Conservation (phyloP, 1,284 basidiomycete genomes). For the Trichosporon ovoides region DNA sequence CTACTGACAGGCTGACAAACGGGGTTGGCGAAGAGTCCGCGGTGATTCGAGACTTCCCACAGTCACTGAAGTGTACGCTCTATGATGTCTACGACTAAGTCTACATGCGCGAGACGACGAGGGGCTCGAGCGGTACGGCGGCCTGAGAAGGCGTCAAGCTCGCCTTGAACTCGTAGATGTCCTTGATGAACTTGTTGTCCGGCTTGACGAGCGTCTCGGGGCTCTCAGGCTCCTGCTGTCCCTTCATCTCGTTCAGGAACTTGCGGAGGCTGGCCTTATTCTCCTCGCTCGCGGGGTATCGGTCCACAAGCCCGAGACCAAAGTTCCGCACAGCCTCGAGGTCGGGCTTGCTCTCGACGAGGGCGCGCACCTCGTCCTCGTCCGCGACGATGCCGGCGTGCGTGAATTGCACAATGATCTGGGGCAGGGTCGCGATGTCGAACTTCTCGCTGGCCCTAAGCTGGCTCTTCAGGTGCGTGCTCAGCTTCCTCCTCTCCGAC, state of each 20-base stretch:
- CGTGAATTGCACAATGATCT: conserved; percentile 58
- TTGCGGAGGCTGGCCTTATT: conserved; percentile 28
- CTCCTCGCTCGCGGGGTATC: conserved; percentile 32
- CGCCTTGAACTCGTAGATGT: conserved; percentile 68
- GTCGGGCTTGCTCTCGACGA: conserved; percentile 54
- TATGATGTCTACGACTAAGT: not conserved
- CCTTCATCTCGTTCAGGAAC: conserved; percentile 51
- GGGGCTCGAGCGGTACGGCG: conserved; percentile 49
- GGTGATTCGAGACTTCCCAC: no score
- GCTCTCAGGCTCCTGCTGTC: conserved; percentile 54
- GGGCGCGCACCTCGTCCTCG: conserved; percentile 49
- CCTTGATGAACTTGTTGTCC: conserved; percentile 61
- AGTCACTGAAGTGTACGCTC: not conserved
- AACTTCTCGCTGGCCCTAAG: conserved; percentile 51
- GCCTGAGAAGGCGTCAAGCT: conserved; percentile 52
- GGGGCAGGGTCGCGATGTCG: conserved; percentile 61
- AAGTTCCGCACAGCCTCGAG: conserved; percentile 55
- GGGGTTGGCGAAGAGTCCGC: no score
- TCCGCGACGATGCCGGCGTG: conserved; percentile 56
- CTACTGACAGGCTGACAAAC: no score
- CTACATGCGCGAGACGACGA: conserved; percentile 34
- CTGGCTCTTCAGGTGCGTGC: conserved; percentile 71
- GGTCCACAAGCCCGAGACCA: conserved; percentile 56
- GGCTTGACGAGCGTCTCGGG: conserved; percentile 53
- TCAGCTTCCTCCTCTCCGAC: conserved; percentile 65